A percentile compares a stretch with the other conserved stretches of the same genome.
These are phyloP conservation scores for Coemansia sp. DNA, from an alignment of 192 early-diverging fungal species.

Conservation along the genomic window DNA sequence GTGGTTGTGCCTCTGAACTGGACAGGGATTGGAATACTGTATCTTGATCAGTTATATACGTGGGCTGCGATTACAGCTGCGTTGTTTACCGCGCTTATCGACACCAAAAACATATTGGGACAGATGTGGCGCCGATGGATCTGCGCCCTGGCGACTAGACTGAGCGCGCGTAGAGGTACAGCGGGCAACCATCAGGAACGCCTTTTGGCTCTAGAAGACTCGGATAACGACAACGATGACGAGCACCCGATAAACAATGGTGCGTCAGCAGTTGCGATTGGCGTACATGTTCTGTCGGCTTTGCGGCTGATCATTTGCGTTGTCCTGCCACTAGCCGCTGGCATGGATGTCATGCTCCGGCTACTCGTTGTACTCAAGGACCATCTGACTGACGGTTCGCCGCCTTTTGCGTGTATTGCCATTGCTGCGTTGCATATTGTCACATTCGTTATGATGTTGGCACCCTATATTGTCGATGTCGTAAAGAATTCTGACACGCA, in stretches of 20 bases:
- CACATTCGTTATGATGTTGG: constrained; percentile 36
- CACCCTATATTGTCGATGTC: constrained; percentile 33
- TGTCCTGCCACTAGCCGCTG: constrained; percentile 27
- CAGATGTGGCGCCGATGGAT: constrained; percentile 15
- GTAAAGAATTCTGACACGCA: constrained; percentile 22
- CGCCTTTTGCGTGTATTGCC: constrained; percentile 31
- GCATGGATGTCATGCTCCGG: constrained; percentile 43
- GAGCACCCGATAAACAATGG: not conserved
- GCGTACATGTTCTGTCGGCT: constrained; percentile 2
- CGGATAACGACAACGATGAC: not conserved
- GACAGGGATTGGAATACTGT: constrained; percentile 31
- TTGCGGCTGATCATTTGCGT: constrained; percentile 29
- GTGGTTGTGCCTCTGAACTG: constrained; percentile 41
- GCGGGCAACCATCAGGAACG: constrained; percentile 12
- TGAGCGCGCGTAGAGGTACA: not conserved
- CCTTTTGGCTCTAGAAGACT: constrained; percentile 11
- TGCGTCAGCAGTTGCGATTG: not conserved
- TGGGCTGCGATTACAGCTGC: constrained; percentile 33
- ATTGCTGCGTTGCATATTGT: constrained; percentile 37
- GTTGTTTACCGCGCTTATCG: constrained; percentile 31
- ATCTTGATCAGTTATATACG: constrained; percentile 41
- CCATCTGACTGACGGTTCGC: constrained; percentile 44
- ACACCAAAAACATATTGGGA: constrained; percentile 20
- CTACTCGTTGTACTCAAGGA: constrained; percentile 45
- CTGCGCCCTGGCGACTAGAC: not conserved